Base-by-base conservation (phyloP, 352 stramenopile genomes). In the Phytophthora tubulina region DNA sequence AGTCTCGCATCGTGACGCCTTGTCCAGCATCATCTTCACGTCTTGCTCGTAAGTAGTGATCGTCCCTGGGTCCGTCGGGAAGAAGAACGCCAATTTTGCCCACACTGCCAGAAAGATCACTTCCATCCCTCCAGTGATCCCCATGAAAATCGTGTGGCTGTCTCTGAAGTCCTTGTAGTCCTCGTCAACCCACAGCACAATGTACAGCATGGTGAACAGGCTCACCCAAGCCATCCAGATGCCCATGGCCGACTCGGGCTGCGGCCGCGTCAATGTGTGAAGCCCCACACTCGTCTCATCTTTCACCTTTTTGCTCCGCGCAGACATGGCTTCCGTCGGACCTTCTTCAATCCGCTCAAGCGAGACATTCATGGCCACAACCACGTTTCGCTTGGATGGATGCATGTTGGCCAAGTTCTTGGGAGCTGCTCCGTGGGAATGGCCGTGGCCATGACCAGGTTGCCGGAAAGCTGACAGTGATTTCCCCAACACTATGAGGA, bases 161-260 rank as follows among this genome's bases (percentile, higher is more conserved):
- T 58, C 35, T 14, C 69, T 55, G 10, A 91, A 76, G 30, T 73
- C 62, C 14, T 72, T 56, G 71, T 94, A 92, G 0, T 56, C 51
- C 0, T 63, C 32, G 51, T 92, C 84, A 2, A 81, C 63, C 77
- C 82, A 92, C 32, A 94, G 55, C n/a, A 87, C 80, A 17, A 92
- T 58, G 65, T 90, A 85, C 53, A 92, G 78, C 46, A 90, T 65
- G 21, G 84, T 90, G 63, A 95, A 95, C n/a, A 88, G 67, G 56
- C 76, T 30, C 11, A 95, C 76, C 85, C 85, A 95, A 9, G 75
- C 82, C 62, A 91, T 76, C 87, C 87, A 95, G 52, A 95, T 88
- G n/a, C 84, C 87, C 73, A 95, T 91, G 3, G 86, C 79, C 21
- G 85, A 80, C 73, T 95, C 87, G 0, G 85, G 81, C 36, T 92